Evolutionary conservation across 1,284 basidiomycete genomes (phyloP).

Genomic region (Trichosporon sp.): DNA sequence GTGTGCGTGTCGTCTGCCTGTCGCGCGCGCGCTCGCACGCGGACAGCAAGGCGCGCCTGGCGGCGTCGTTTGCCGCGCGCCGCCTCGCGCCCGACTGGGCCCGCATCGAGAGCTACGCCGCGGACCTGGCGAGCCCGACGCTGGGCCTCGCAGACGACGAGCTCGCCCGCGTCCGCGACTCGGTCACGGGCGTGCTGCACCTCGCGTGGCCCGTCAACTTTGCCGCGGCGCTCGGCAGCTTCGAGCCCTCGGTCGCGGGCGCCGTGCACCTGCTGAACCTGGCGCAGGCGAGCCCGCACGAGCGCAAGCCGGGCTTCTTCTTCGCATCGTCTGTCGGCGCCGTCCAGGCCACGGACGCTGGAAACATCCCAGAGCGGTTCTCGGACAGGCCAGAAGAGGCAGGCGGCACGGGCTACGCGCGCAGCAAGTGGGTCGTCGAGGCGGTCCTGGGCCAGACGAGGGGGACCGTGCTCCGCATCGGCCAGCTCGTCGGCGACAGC

Average conservation of each 20-base stretch:
- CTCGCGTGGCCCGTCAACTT: conserved; percentile 49
- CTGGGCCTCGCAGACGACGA: conserved; percentile 51
- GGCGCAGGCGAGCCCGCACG: conserved; percentile 24
- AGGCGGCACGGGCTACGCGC: conserved; percentile 56
- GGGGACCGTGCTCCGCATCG: conserved; percentile 48
- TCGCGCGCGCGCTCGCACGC: neutral
- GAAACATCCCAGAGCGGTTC: conserved; percentile 31
- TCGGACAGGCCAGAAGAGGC: conserved; percentile 31
- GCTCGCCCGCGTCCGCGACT: conserved; percentile 44
- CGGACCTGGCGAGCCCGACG: conserved; percentile 40
- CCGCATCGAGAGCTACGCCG: conserved; percentile 51
- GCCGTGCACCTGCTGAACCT: conserved; percentile 57
- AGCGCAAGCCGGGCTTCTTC: conserved; percentile 48
- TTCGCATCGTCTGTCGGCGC: conserved; percentile 58
- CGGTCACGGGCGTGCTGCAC: conserved; percentile 50
- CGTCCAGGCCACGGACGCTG: conserved; percentile 27
- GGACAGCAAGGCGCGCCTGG: neutral
- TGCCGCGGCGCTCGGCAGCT: conserved; percentile 50
- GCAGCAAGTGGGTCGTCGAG: conserved; percentile 62
- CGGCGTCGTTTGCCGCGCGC: neutral
- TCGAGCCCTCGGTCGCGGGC: conserved; percentile 55
- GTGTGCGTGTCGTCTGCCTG: conserved; percentile 3
- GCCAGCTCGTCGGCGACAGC: conserved; percentile 55
- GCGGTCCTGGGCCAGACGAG: conserved; percentile 53
- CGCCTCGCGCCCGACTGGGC: neutral